These are phyloP conservation scores for Acer negundo DNA, from an alignment of 345 rosid genomes.

Conservation along the genomic window DNA sequence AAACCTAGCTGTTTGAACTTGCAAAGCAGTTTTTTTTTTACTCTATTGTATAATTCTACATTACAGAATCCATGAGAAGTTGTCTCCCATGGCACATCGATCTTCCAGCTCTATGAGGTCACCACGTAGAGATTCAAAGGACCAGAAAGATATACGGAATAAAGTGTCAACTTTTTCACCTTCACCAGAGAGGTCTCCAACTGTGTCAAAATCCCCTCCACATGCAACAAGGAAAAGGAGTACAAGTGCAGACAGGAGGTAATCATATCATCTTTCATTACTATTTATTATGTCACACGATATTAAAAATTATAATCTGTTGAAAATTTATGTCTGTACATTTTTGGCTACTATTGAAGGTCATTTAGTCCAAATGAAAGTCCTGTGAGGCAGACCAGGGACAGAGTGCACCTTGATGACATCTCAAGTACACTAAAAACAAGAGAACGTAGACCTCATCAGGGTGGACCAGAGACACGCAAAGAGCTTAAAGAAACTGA, in stretches of 20 bases:
- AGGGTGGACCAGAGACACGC: slow-evolving; percentile 32
- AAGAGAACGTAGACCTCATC: slow-evolving; percentile 33
- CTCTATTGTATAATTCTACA: not conserved
- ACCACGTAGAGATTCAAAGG: slow-evolving; percentile 16
- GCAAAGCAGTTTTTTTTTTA: not conserved
- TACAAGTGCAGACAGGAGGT: slow-evolving; percentile 43
- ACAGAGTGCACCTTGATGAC: slow-evolving; percentile 16
- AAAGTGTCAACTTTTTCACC: slow-evolving; percentile 26
- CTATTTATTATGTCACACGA: not conserved
- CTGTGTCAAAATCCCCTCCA: slow-evolving; percentile 26
- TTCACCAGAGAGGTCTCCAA: slow-evolving; percentile 34
- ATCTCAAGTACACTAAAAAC: slow-evolving; percentile 32
- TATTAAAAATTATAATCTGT: not conserved
- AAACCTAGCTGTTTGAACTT: not conserved
- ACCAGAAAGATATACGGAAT: slow-evolving; percentile 23
- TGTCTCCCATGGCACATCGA: slow-evolving; percentile 22
- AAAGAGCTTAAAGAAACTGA: slow-evolving; percentile 32
- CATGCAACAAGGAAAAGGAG: slow-evolving; percentile 19
- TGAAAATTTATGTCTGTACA: not conserved
- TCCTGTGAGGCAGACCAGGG: slow-evolving; percentile 26
- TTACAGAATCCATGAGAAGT: slow-evolving; percentile 29
- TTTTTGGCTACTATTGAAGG: slow-evolving; percentile 20
- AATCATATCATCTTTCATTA: not conserved
- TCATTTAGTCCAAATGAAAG: slow-evolving; percentile 29
- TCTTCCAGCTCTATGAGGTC: slow-evolving; percentile 26